A percentile compares a stretch with the other conserved stretches of the same genome.
These are phyloP conservation scores for Sporopachydermia lactativora DNA, from an alignment of 805 yeast genomes.

Conservation along the genomic window DNA sequence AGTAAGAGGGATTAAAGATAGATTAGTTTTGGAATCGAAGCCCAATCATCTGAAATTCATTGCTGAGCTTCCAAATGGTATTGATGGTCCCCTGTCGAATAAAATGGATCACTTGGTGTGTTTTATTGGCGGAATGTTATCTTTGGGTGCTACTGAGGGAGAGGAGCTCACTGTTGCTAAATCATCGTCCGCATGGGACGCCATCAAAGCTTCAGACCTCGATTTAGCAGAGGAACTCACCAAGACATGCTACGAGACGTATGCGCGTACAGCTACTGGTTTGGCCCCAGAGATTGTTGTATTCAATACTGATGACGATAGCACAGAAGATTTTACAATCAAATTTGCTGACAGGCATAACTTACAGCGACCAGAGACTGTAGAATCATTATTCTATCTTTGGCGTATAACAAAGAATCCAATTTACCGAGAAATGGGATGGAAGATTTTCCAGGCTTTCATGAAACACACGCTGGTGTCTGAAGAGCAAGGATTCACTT, in stretches of 20 bases:
- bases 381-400: constrained; percentile 70
- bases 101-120: constrained; percentile 93
- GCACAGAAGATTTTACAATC: constrained; percentile 41
- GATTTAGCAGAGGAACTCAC: constrained; percentile 61
- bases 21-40: constrained; percentile 42
- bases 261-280: constrained; percentile 60
- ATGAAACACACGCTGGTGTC: constrained; percentile 40
- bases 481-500: constrained; percentile 39
- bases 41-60: constrained; percentile 55
- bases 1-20: constrained; percentile 60
- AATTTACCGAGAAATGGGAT: constrained; percentile 81
- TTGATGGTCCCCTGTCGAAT: constrained; percentile 41
- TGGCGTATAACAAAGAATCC: constrained; percentile 71
- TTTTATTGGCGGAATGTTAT: constrained; percentile 78
- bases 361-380: constrained; percentile 88
- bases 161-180: constrained; percentile 39
- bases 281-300: constrained; percentile 81
- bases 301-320: constrained; percentile 43
- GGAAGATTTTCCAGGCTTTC: constrained; percentile 67
- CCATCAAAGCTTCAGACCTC: constrained; percentile 46
- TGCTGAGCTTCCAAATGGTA: constrained; percentile 66
- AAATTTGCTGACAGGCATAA: constrained; percentile 69
- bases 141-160: constrained; percentile 83
- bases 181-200: constrained; percentile 35
- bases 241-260: constrained; percentile 74